Evolutionary conservation across 2,329 filamentous ascomycete species (phyloP).

Genomic region (Ceratocystis harringtonii): DNA sequence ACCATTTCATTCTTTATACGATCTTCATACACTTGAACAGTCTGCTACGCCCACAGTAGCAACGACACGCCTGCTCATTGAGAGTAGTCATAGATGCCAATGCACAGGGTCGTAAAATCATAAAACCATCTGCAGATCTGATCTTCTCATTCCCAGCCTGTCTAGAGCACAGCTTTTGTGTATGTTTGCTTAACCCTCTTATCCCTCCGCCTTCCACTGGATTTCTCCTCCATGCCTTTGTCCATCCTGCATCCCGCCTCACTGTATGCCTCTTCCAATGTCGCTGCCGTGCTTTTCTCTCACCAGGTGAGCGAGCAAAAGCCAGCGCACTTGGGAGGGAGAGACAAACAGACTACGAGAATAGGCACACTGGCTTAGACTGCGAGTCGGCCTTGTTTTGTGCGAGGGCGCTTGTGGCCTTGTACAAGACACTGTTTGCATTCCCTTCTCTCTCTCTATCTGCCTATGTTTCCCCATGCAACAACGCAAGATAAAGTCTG

Average conservation of each 20-base stretch:
- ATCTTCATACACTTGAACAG: background rate
- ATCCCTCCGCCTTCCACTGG: too few species aligned
- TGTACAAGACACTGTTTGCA: background rate
- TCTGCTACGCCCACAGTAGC: too few species aligned
- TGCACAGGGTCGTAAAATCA: background rate
- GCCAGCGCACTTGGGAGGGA: background rate
- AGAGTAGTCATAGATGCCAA: background rate
- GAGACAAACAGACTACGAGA: background rate
- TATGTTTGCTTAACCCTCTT: too few species aligned
- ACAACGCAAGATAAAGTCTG: background rate
- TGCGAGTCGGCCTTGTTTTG: background rate
- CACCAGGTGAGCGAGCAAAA: background rate
- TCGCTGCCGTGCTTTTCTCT: background rate
- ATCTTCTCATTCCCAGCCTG: background rate
- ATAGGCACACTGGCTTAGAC: background rate
- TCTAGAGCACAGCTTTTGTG: too few species aligned
- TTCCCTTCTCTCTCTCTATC: background rate
- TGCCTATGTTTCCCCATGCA: too few species aligned
- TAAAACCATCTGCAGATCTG: background rate
- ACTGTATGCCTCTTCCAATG: too few species aligned
- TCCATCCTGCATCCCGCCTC: too few species aligned
- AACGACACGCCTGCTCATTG: background rate
- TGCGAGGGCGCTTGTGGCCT: background rate
- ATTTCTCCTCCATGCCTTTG: too few species aligned
- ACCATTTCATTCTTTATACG: background rate